Base-by-base conservation (phyloP, 2,329 filamentous ascomycete genomes). In the Lachnellula subtilissima region DNA sequence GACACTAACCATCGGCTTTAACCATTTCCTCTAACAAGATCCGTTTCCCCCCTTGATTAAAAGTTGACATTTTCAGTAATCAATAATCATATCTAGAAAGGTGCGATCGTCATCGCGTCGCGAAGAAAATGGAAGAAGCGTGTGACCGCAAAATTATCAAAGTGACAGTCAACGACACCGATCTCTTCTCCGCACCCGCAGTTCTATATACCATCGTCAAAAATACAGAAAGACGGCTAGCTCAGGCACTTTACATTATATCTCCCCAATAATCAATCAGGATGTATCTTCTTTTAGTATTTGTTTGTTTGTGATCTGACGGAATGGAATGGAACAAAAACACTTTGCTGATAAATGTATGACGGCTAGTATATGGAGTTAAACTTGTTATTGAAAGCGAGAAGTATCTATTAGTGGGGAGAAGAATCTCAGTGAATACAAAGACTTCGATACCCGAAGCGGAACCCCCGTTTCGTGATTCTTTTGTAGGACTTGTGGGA, bases 171-270 rank as follows among this genome's bases (percentile, higher is more conserved):
- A 71, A 71, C 56, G 78, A 79, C 58, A 59, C 63, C 12, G 74
- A 78, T 17, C 73, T 79, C 22, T 80, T 79, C 64, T 71, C 69
- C 11, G 69, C 69, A 36, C 70, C 6, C 67, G 75, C 32, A 77
- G 77, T 2, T 74, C 77, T 60, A 65, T 79, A 7, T 80, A 78
- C 65, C 75, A 80, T 59, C 80, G 78, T 65, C 66, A 70, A 36
- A 81, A 80, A 58, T 80, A 78, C 66, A 73, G 76, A 43, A 80
- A 79, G 64, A 71, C 75, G 0, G 71, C 76, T 2, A 77, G 78
- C 1, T 59, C 48, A 56, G 48, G 59, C 60, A 25, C 25, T 7
- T 25, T 25, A 25, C 25, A 25, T 25, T 25, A 7, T 25, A 25
- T 22, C 22, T 22, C 22, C 22, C 22, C 22, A 22, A 22, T 22